Conservation (phyloP, 2,329 filamentous ascomycete genomes). For the Escovopsis sp. region DNA sequence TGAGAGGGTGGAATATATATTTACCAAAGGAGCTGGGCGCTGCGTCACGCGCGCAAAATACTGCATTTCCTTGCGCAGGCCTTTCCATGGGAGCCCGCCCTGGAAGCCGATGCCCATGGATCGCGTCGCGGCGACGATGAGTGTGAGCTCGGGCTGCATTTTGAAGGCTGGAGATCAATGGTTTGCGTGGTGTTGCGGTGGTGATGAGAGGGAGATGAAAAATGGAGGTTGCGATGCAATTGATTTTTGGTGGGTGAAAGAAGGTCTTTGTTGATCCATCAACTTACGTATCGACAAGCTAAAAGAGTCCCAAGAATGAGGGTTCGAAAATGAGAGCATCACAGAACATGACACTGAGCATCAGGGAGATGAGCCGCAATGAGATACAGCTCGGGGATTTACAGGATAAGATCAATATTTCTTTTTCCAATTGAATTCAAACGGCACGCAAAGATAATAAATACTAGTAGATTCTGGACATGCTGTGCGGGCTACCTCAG, state of each 20-base stretch:
- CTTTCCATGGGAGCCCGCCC: constrained; percentile 76
- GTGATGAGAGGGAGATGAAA: not conserved
- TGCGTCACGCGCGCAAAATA: constrained; percentile 90
- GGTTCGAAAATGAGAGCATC: too few species aligned
- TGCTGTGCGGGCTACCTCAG: constrained; percentile 6
- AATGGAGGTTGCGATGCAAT: too few species aligned
- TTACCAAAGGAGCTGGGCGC: constrained; percentile 34
- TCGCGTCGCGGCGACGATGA: constrained; percentile 87
- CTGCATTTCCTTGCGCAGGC: constrained; percentile 79
- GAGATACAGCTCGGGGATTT: not conserved
- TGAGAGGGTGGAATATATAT: constrained; percentile 2
- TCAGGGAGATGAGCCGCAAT: too few species aligned
- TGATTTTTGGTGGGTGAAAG: too few species aligned
- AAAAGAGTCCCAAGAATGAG: too few species aligned
- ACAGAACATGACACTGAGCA: too few species aligned
- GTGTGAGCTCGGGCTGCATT: constrained; percentile 51
- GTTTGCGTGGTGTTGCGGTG: not conserved
- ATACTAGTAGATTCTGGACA: not conserved
- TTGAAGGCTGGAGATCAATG: not conserved
- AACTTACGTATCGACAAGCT: too few species aligned
- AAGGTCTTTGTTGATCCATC: too few species aligned
- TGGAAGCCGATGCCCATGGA: constrained; percentile 75
- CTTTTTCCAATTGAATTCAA: not conserved
- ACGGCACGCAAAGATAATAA: too few species aligned
- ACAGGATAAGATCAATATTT: too few species aligned